Evolutionary conservation across 805 yeast species (phyloP).

Genomic region (Yamadazyma ubonensis): DNA sequence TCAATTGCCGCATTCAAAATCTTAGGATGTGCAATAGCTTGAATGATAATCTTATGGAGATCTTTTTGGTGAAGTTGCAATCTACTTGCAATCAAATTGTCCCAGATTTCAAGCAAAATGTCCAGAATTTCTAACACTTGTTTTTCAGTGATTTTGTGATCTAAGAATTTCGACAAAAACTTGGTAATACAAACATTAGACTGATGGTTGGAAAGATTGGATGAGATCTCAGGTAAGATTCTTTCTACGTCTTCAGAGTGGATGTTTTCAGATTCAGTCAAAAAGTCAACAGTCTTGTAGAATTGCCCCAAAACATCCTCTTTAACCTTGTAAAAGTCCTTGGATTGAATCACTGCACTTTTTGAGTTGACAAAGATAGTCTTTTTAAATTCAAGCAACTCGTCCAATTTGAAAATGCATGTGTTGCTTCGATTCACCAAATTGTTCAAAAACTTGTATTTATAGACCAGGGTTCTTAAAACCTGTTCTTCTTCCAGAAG

Average conservation of each 20-base stretch:
- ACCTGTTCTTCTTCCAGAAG: conserved; percentile 18
- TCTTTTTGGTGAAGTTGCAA: conserved; percentile 63
- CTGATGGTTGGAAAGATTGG: conserved; percentile 19
- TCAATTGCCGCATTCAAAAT: conserved; percentile 39
- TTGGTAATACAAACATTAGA: conserved; percentile 26
- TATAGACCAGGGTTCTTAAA: conserved; percentile 20
- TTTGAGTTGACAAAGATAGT: conserved; percentile 21
- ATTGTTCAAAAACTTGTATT: conserved; percentile 29
- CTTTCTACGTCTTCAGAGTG: conserved; percentile 1
- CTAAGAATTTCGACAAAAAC: conserved; percentile 18
- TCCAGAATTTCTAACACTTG: conserved; percentile 22
- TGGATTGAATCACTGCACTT: conserved; percentile 4
- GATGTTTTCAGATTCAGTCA: not conserved
- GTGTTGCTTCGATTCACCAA: conserved; percentile 11
- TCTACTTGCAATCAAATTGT: conserved; percentile 53
- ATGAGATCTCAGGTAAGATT: conserved; percentile 8
- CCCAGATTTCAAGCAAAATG: conserved; percentile 53
- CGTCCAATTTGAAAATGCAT: conserved; percentile 13
- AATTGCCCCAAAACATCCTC: conserved; percentile 36
- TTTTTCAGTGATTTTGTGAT: conserved; percentile 11
- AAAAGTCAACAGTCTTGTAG: conserved; percentile 10
- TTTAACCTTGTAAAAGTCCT: conserved; percentile 42
- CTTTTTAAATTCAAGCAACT: conserved; percentile 20
- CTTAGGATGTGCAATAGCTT: conserved; percentile 43
- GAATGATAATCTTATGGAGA: conserved; percentile 58